Evolutionary conservation across 139 green algal species (phyloP), one percentile per base, ranked within the genome.

Genomic region (Chlorella sp.): DNA sequence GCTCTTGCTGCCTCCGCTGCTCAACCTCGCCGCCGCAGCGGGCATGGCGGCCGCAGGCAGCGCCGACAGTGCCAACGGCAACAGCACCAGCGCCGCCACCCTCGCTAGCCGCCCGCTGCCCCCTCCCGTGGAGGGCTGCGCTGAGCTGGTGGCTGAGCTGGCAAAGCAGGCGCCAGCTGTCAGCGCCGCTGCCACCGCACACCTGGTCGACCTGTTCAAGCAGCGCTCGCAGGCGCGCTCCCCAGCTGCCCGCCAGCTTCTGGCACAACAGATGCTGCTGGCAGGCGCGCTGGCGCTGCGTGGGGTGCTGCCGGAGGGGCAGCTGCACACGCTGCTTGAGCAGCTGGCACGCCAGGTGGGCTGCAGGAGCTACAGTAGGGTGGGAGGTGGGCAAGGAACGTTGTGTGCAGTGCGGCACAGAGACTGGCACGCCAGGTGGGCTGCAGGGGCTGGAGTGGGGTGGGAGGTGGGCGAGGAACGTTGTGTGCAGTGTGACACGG

Each of bases 271-370:
- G 37, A 88, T 88, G 83, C 83, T 88, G 83, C 64, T 88, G 64
- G 83, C 83, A 0, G 83, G 83, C 22, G 16, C 24, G 64, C 64
- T 79, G 64, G 66, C 64, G 30, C 60, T n/a, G 82, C 57, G 82
- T 1, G 83, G 66, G 32, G 37, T 30, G 64, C 37, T 88, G 61
- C 64, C 83, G 3, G 64, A 80, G 83, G 57, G 11, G n/a, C 83
- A 88, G 83, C 83, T 88, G 61, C 83, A 88, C 11, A 18, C 36
- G 21, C 21, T 88, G 83, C 83, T 88, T 66, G 83, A 88, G 64
- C 61, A 79, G 37, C 61, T 88, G 83, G 83, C 83, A 2, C 83
- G 83, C 16, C 83, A 88, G 82, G 82, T 86, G 57, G 64, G 21
- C 64, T 28, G 64, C 21, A 28, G 64, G 64, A 5, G 64, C 11